phyloP scores from a whole-genome alignment of 1,284 basidiomycete species.

The Ganoderma resinaceum region DNA sequence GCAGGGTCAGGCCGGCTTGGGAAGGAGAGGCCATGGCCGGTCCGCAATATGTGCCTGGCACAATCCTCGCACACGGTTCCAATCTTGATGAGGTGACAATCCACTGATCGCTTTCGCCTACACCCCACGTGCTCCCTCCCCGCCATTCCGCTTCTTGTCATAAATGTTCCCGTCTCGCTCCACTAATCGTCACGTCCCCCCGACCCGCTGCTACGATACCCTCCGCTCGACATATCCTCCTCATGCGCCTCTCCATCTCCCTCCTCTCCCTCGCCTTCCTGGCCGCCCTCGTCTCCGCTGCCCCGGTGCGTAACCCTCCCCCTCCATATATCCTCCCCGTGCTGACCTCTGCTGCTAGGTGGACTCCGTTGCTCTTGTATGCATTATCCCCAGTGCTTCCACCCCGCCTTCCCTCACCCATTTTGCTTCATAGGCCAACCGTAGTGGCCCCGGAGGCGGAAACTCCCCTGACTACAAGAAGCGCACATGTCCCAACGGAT shows the following conservation, averaged over 20 bases:
- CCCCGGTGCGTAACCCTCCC: conserved; percentile 34
- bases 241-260: conserved; percentile 36
- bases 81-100: conserved; percentile 32
- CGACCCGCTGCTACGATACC: conserved; percentile 8
- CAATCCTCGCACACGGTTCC: conserved; percentile 29
- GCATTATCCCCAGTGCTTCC: conserved; percentile 2
- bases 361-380: conserved; percentile 23
- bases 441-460: conserved; percentile 8
- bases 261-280: conserved; percentile 36
- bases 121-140: conserved; percentile 20
- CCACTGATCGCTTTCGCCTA: conserved; percentile 29
- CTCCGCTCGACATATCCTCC: conserved; percentile 7
- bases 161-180: conserved; percentile 26
- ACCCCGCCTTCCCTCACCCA: neutral
- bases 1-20: conserved; percentile 12
- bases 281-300: conserved; percentile 34
- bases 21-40: conserved; percentile 9
- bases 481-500: conserved; percentile 22
- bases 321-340: neutral
- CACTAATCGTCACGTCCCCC: conserved; percentile 19
- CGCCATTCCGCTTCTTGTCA: conserved; percentile 23
- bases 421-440: conserved; percentile 7
- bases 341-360: conserved; percentile 13
- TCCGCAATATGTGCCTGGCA: conserved; percentile 24
- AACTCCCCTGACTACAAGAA: conserved; percentile 9